These are phyloP conservation scores for Mycogone perniciosa DNA, from an alignment of 2,329 filamentous ascomycete species.

Conservation along the genomic window DNA sequence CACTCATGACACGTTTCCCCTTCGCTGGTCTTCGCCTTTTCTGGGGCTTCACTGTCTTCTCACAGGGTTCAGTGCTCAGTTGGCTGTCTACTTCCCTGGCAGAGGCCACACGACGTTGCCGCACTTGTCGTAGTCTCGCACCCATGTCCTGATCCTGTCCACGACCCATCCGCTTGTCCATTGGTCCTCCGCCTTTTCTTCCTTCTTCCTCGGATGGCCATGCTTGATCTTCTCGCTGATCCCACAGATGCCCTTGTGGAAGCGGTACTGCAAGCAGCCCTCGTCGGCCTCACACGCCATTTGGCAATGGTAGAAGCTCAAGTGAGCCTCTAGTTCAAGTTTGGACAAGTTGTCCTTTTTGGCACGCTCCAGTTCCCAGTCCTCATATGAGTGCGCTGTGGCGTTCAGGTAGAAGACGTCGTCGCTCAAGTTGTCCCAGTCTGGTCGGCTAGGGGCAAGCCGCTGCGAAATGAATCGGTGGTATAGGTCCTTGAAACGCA, in stretches of 20 bases:
- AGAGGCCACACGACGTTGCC: neutral
- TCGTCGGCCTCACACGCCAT: slow-evolving; percentile 35
- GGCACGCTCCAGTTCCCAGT: slow-evolving; percentile 26
- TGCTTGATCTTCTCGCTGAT: slow-evolving; percentile 31
- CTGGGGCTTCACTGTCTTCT: neutral
- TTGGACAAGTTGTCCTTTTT: slow-evolving; percentile 29
- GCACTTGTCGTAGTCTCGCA: slow-evolving; percentile 32
- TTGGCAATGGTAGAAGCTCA: slow-evolving; percentile 37
- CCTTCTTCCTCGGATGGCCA: slow-evolving; percentile 31
- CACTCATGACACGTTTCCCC: no score
- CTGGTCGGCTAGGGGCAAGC: slow-evolving; percentile 31
- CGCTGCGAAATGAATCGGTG: slow-evolving; percentile 37
- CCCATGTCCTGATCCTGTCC: slow-evolving; percentile 35
- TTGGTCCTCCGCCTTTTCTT: slow-evolving; percentile 23
- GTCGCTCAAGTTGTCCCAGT: slow-evolving; percentile 51
- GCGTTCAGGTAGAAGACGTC: slow-evolving; percentile 36
- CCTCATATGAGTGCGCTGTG: slow-evolving; percentile 23
- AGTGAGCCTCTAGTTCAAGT: slow-evolving; percentile 36
- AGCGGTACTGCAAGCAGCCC: slow-evolving; percentile 38
- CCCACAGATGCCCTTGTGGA: slow-evolving; percentile 32
- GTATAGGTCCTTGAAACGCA: slow-evolving; percentile 44
- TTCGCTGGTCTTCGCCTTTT: neutral
- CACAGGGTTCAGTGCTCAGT: no score
- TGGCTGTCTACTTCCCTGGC: no score
- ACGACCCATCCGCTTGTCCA: slow-evolving; percentile 37